Evolutionary conservation across 2,329 filamentous ascomycete genomes (phyloP).

Genomic region (Teratosphaeria nubilosa): DNA sequence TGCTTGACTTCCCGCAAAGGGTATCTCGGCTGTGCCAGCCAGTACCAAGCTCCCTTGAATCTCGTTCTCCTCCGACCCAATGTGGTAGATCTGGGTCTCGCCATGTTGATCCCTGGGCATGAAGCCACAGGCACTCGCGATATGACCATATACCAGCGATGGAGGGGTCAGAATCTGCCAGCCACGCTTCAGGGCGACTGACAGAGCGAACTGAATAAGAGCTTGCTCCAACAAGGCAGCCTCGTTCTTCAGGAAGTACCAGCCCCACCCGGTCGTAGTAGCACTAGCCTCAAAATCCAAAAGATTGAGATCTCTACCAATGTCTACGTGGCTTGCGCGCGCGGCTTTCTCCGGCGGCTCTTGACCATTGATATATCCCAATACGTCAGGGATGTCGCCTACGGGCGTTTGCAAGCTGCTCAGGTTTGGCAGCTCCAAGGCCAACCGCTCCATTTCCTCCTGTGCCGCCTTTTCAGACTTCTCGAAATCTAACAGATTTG

Average conservation of each 20-base stretch:
- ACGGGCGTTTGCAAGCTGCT: conserved; percentile 67
- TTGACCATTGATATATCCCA: conserved; percentile 71
- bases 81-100: conserved; percentile 82
- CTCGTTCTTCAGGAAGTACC: conserved; percentile 92
- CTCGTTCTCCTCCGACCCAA: conserved; percentile 57
- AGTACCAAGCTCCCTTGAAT: conserved; percentile 63
- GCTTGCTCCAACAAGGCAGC: conserved; percentile 92
- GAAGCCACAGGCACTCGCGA: conserved; percentile 85
- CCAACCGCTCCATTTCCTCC: conserved; percentile 61
- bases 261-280: conserved; percentile 86
- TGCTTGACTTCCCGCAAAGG: conserved; percentile 82
- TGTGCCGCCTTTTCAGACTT: conserved; percentile 50
- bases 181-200: conserved; percentile 58
- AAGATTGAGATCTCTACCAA: conserved; percentile 77
- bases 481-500: conserved; percentile 50
- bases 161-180: conserved; percentile 79
- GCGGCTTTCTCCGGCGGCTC: conserved; percentile 5
- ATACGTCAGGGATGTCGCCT: conserved; percentile 52
- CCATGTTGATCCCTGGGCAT: conserved; percentile 82
- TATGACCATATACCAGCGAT: conserved; percentile 82
- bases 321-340: conserved; percentile 48
- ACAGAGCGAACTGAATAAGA: conserved; percentile 74
- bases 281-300: conserved; percentile 78
- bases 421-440: conserved; percentile 74
- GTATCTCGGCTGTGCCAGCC: conserved; percentile 87